These are phyloP conservation scores for Glycine tomentella DNA, from an alignment of 306 rosid species.

Conservation along the genomic window DNA sequence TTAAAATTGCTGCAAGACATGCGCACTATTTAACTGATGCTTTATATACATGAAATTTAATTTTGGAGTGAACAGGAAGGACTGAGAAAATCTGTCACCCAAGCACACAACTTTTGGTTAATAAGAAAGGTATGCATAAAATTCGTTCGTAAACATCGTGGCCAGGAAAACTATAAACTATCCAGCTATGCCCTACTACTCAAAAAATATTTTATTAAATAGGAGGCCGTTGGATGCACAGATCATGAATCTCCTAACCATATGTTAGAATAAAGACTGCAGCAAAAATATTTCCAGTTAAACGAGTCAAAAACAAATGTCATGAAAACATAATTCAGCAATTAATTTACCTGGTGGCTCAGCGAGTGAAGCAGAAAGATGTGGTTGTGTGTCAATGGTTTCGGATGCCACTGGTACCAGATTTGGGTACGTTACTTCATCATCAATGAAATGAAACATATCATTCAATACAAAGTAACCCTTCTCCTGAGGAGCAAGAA, in stretches of 20 bases:
- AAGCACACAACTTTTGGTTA: not conserved
- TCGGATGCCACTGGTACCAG: slow-evolving; percentile 56
- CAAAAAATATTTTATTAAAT: not conserved
- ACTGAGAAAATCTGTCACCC: slow-evolving; percentile 6
- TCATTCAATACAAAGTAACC: slow-evolving; percentile 91
- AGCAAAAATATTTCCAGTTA: not conserved
- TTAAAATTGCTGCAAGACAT: not conserved
- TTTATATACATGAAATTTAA: not conserved
- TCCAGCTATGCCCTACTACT: not conserved
- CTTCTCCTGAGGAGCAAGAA: slow-evolving; percentile 94
- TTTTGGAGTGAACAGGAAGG: not conserved
- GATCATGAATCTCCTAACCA: slow-evolving; percentile 1
- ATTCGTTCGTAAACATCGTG: not conserved
- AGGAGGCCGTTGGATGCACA: not conserved
- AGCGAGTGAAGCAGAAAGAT: slow-evolving; percentile 61
- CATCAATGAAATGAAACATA: slow-evolving; percentile 78
- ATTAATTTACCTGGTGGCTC: slow-evolving; percentile 71
- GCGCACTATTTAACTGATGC: not conserved
- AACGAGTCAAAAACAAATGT: slow-evolving; percentile 17
- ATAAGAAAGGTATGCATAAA: not conserved
- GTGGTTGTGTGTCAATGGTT: slow-evolving; percentile 60
- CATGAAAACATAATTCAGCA: not conserved
- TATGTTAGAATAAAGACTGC: slow-evolving; percentile 18
- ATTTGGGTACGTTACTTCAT: slow-evolving; percentile 60
- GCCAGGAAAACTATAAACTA: slow-evolving; percentile 10